phyloP scores from a whole-genome alignment of 2,329 filamentous ascomycete species.

The Colletotrichum nymphaeae region DNA sequence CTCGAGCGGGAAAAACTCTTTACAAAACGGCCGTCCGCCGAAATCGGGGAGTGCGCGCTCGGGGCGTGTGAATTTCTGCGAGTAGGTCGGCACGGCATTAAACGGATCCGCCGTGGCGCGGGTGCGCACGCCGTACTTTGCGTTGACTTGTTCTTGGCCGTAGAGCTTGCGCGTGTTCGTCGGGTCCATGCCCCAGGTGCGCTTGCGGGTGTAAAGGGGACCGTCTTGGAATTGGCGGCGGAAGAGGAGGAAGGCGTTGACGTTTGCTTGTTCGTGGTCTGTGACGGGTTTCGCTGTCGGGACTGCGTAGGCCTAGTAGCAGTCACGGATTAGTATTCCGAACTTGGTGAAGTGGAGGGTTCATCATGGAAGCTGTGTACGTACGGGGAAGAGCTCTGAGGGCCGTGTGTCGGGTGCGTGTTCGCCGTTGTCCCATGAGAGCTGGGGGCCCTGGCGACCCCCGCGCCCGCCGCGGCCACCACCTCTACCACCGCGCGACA shows the following conservation, averaged over 20 bases:
- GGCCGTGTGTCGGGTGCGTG: slow-evolving; percentile 67
- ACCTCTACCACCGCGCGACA: slow-evolving; percentile 65
- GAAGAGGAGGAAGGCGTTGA: slow-evolving; percentile 65
- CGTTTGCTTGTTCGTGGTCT: slow-evolving; percentile 56
- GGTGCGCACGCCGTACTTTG: slow-evolving; percentile 64
- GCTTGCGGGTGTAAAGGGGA: slow-evolving; percentile 67
- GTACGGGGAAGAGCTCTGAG: slow-evolving; percentile 71
- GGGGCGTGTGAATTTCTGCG: slow-evolving; percentile 63
- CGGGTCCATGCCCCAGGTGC: slow-evolving; percentile 45
- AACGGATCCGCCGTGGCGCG: slow-evolving; percentile 69
- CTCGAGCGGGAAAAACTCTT: slow-evolving; percentile 67
- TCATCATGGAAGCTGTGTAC: no score
- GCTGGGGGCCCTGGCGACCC: slow-evolving; percentile 57
- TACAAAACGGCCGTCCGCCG: slow-evolving; percentile 59
- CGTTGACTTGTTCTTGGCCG: slow-evolving; percentile 69
- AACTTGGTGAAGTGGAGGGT: no score
- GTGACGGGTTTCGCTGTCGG: slow-evolving; percentile 58
- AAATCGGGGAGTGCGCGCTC: slow-evolving; percentile 67
- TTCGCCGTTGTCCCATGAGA: slow-evolving; percentile 62
- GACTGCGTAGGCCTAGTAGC: slow-evolving; percentile 59
- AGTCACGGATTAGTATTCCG: no score
- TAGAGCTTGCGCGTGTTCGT: slow-evolving; percentile 57
- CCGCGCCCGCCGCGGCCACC: slow-evolving; percentile 63
- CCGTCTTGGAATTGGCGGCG: slow-evolving; percentile 67
- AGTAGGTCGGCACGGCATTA: slow-evolving; percentile 68